Evolutionary conservation across 306 rosid genomes (phyloP), one percentile per base, ranked within the genome.

Genomic region (Quercus suber): DNA sequence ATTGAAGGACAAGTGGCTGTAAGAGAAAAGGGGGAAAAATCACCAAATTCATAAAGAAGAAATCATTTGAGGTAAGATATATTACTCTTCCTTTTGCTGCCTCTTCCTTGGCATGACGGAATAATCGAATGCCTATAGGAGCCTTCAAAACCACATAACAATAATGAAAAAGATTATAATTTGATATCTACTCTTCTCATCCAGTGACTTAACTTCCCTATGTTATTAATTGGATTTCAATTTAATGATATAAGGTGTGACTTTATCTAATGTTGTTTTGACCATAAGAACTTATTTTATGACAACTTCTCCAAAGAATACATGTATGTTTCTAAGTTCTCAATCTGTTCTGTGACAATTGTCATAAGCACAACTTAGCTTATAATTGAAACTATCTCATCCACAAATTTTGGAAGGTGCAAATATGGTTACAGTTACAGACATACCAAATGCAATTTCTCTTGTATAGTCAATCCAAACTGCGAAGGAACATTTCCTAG

Each of bases 51-150:
- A 65, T 3, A 17, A 15, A 28, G 13, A 20, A 67, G 51, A 33
- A 33, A 33, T 33, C 10, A 18, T 33, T 33, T 67, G 25, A 33
- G 51, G 51, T 67, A 12, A 64, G 43, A 28, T 30, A 15, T 30
- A 68, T 84, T 94, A 94, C 98, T 86, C 88, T 88, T 89, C 92
- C 93, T 77, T 70, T 88, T 67, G 93, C 86, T 61, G 87, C 43
- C 86, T 91, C 93, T 87, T 91, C 93, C 35, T 81, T 88, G 59
- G 55, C 8, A 71, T 89, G 84, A 59, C 88, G 90, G 89, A 87
- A 86, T 56, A 94, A 79, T 69, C 98, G 94, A 65, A 79, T 55
- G 73, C 98, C 98, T 12, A 91, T 83, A 3, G 98, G 98, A 85
- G 91, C 95, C 98, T 94, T 75, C 17, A 57, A 89, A 84, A 76